Base-by-base conservation (phyloP, 164 flowering plant genomes). In the Macadamia tetraphylla region DNA sequence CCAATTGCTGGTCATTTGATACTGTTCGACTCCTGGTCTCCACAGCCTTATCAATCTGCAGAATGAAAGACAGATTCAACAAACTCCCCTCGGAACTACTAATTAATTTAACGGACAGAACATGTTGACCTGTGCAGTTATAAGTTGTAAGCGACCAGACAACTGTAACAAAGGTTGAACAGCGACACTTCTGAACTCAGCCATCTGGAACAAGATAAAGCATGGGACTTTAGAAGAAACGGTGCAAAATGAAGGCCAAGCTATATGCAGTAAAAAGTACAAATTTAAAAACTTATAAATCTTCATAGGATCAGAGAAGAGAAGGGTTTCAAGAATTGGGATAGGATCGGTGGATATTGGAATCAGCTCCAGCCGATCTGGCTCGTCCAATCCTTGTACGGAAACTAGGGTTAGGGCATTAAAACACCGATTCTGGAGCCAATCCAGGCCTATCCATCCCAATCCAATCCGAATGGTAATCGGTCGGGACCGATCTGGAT, bases 71-170 rank as follows among this genome's bases (percentile, higher is more conserved):
- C 52, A 62, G 56, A 46, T 6, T 40, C 66, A 64, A 35, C 62
- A 62, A 15, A 65, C 3, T 52, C 66, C 55, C 29, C 12, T 43
- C 48, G 29, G 29, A 14, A 40, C 13, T 29, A 60, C 29, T 12
- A 6, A 56, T 10, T 35, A 35, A 35, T 58, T 32, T 6, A 60
- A 46, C 29, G 49, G 43, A 9, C 29, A 49, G 62, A 65, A 62
- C 68, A 30, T 62, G 55, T 57, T 14, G 43, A 93, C 98, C 97
- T 91, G 95, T 69, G 95, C 84, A 29, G 71, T 79, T 44, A 85
- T 81, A 66, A 93, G 92, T 72, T 91, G 90, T 79, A 93, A 71
- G 56, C 97, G 88, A 49, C 98, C 98, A 29, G 87, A 83, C 64
- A 91, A 75, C 73, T 87, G 91, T 49, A 88, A 56, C 63, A 93